Conservation (phyloP, 768 basidiomycete species). For the Serendipita sp. region DNA sequence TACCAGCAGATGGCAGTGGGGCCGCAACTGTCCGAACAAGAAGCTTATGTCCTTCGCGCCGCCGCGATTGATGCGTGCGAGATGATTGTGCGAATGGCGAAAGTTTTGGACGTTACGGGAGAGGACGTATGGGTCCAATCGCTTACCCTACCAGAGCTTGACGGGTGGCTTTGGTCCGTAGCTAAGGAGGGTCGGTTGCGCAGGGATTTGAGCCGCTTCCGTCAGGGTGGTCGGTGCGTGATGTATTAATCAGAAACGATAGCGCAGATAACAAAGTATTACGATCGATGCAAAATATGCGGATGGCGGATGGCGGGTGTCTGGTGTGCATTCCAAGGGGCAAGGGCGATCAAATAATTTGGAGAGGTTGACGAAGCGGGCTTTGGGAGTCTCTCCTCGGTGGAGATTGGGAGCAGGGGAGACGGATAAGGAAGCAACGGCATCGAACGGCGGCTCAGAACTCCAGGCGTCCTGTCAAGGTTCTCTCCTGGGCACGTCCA, state of each 20-base stretch:
- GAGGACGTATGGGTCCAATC: constrained; percentile 23
- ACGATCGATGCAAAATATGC: too few relatives aligned
- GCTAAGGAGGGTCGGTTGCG: constrained; percentile 38
- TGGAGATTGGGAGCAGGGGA: too few relatives aligned
- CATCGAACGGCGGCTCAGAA: too few relatives aligned
- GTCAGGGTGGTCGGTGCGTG: not conserved
- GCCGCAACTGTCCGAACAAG: constrained; percentile 37
- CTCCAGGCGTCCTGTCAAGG: too few relatives aligned
- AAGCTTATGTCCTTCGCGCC: constrained; percentile 59
- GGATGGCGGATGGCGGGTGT: too few relatives aligned
- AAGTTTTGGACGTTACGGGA: constrained; percentile 18
- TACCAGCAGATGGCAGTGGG: constrained; percentile 21
- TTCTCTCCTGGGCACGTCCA: too few relatives aligned
- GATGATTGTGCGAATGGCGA: constrained; percentile 41
- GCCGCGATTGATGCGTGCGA: constrained; percentile 70
- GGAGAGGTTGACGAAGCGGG: too few relatives aligned
- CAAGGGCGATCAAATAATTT: too few relatives aligned
- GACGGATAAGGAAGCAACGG: too few relatives aligned
- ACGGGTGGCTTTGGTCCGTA: constrained; percentile 70
- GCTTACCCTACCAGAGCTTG: constrained; percentile 43
- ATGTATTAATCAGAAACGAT: not conserved
- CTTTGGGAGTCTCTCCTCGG: too few relatives aligned
- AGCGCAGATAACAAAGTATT: too few relatives aligned
- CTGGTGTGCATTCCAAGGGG: too few relatives aligned
- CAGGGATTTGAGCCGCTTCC: not conserved